Evolutionary conservation across 805 yeast species (phyloP).

Genomic region (Geotrichum ghanense): DNA sequence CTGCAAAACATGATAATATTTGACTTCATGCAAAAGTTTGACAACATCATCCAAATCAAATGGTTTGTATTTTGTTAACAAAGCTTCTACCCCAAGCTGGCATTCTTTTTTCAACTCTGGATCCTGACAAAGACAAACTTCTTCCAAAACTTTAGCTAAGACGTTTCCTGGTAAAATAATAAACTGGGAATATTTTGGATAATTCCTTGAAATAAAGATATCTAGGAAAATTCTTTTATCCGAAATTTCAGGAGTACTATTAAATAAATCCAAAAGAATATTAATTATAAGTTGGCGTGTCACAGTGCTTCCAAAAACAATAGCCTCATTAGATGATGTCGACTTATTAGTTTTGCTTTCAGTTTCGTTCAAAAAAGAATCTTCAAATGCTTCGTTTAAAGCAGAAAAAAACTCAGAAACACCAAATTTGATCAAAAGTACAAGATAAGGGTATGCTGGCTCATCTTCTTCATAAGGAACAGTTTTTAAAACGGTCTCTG

Average conservation of each 20-base stretch:
- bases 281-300: conserved; percentile 73
- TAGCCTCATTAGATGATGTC: conserved; percentile 15
- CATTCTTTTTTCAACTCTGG: conserved; percentile 39
- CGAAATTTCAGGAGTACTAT: conserved; percentile 25
- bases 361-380: conserved; percentile 57
- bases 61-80: conserved; percentile 58
- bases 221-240: conserved; percentile 32
- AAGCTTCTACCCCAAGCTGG: conserved; percentile 64
- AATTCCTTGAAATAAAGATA: conserved; percentile 67
- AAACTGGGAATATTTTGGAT: conserved; percentile 79
- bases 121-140: conserved; percentile 33
- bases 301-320: conserved; percentile 23
- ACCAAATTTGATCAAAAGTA: conserved; percentile 41
- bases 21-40: conserved; percentile 40
- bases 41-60: conserved; percentile 38
- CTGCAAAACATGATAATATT: conserved; percentile 48
- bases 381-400: conserved; percentile 77
- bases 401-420: conserved; percentile 52
- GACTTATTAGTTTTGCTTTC: conserved; percentile 23
- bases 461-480: conserved; percentile 23
- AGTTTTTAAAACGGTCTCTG: conserved; percentile 5
- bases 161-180: conserved; percentile 55
- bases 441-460: conserved; percentile 62
- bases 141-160: conserved; percentile 36
- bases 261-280: conserved; percentile 49